phyloP scores from a whole-genome alignment of 1,284 basidiomycete genomes.

The Melampsora larici-populina region DNA sequence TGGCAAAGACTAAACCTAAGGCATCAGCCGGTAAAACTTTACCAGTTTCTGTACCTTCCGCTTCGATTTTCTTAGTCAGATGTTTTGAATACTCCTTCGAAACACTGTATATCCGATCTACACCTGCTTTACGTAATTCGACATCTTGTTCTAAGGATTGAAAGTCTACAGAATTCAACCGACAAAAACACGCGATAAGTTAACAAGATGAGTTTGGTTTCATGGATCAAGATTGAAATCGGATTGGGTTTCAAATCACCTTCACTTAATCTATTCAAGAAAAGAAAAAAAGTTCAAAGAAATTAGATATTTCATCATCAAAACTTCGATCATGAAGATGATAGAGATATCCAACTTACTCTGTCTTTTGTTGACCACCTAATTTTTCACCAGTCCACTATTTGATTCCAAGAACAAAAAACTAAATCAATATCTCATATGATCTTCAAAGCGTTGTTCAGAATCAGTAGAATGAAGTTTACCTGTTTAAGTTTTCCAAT shows the following conservation, averaged over 20 bases:
- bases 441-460: neutral
- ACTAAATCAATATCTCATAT: neutral
- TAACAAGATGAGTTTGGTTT: no score
- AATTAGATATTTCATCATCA: neutral
- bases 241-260: constrained; percentile 6
- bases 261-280: neutral
- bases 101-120: constrained; percentile 40
- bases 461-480: neutral
- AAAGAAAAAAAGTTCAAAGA: neutral
- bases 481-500: constrained; percentile 44
- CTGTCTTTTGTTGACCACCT: constrained; percentile 43
- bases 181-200: neutral
- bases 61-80: constrained; percentile 35
- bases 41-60: constrained; percentile 41
- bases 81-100: constrained; percentile 43
- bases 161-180: constrained; percentile 18
- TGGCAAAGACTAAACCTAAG: constrained; percentile 39
- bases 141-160: constrained; percentile 43
- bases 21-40: constrained; percentile 43
- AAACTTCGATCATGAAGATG: neutral
- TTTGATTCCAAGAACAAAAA: neutral
- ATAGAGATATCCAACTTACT: constrained; percentile 17
- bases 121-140: constrained; percentile 37
- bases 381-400: constrained; percentile 43
- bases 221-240: neutral